These are phyloP conservation scores for Jimgerdemannia flammicorona DNA, from an alignment of 192 early-diverging fungal species.

Conservation along the genomic window DNA sequence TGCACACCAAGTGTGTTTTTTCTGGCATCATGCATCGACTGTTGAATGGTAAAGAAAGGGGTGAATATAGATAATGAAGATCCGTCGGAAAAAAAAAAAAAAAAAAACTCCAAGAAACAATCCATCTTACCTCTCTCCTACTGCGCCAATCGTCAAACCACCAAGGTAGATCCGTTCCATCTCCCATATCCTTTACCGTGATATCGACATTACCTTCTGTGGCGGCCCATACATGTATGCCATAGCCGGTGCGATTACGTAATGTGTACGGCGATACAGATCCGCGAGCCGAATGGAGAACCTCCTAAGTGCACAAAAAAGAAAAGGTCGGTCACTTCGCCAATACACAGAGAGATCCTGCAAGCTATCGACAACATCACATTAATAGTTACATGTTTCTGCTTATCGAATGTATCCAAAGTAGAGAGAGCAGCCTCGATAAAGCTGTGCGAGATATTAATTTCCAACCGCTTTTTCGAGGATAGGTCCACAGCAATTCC, in stretches of 20 bases:
- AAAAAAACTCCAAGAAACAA: background rate
- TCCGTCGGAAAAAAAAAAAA: background rate
- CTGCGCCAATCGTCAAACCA: conserved; percentile 97
- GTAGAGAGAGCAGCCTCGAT: conserved; percentile 64
- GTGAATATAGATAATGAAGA: background rate
- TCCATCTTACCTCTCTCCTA: conserved; percentile 70
- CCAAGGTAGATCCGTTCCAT: conserved; percentile 81
- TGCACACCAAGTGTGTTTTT: conserved; percentile 82
- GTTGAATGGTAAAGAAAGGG: background rate
- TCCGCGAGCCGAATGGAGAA: conserved; percentile 27
- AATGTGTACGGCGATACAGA: conserved; percentile 72
- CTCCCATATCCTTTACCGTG: conserved; percentile 62
- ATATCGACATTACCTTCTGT: conserved; percentile 53
- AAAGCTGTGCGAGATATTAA: conserved; percentile 86
- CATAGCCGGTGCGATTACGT: conserved; percentile 88
- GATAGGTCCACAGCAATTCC: conserved; percentile 53
- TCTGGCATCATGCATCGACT: conserved; percentile 27
- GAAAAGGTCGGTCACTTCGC: background rate
- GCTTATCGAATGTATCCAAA: conserved; percentile 45
- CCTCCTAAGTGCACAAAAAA: conserved; percentile 12
- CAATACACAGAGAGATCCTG: background rate
- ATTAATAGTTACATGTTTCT: conserved; percentile 13
- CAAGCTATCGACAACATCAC: background rate
- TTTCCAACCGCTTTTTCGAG: conserved; percentile 69
- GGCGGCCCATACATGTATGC: conserved; percentile 86